Base-by-base conservation (phyloP, 495 filamentous ascomycete genomes). In the Pseudoneurospora amorphoporcata region DNA sequence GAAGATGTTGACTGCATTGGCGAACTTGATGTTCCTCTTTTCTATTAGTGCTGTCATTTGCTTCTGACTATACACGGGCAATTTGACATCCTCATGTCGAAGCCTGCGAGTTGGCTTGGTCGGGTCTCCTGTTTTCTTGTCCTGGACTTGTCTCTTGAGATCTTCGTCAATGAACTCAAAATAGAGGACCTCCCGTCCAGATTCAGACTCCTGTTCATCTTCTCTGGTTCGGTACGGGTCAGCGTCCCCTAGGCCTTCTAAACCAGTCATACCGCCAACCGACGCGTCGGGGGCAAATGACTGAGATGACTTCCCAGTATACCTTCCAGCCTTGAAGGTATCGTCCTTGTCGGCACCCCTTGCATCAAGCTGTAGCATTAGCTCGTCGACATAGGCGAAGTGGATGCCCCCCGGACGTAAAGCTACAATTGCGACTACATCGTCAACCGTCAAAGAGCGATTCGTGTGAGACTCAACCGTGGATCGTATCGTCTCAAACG, bases 161-260 rank as follows among this genome's bases (percentile, higher is more conserved):
- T 97, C 95, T 3, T 90, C 95, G 78, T 98, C 95, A 29, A 96
- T 81, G 76, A 95, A 98, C 79, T 99, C 95, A 77, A 99, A 96
- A 35, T 95, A 84, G 68, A 99, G 79, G 23, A 95, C 90, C 76
- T 95, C 89, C 43, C 83, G 84, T 6, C 82, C 84, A 29, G 81
- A 82, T 8, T 73, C 71, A 39, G 81, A 77, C 43, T 79, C 72
- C 17, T 82, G 75, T 32, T 81, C 77, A 10, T 58, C 47, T 29
- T 58, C 19, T 14, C 23, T 10, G 10, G 47, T 58, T 14, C 12
- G 47, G 47, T 58, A 14, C 10, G 47, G 19, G 19, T 10, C 47
- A 58, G 47, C 5, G 29, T 69, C 79, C 32, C 76, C 79, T 38
- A 81, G 75, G 65, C 77, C 77, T 68, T 84, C 85, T 39, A 83